Evolutionary conservation across 345 rosid species (phyloP).

Genomic region (Angophora floribunda): DNA sequence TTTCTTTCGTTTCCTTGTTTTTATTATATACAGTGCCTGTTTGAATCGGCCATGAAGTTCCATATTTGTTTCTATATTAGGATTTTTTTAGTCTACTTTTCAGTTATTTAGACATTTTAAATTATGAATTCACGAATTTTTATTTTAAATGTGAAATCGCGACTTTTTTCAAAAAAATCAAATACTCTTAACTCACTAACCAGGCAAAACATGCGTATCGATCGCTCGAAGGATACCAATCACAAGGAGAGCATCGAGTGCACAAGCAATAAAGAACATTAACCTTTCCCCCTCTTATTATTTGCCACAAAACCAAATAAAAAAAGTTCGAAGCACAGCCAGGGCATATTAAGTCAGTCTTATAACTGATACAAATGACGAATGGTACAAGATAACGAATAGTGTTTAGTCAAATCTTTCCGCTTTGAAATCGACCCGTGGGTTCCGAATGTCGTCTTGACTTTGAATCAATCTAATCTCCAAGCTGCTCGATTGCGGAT

Average conservation of each 20-base stretch:
- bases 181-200: background rate
- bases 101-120: background rate
- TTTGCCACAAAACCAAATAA: background rate
- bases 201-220: background rate
- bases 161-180: background rate
- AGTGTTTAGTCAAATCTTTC: slow-evolving; percentile 26
- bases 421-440: slow-evolving; percentile 41
- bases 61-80: background rate
- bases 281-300: background rate
- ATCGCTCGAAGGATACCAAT: background rate
- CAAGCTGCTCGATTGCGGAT: slow-evolving; percentile 69
- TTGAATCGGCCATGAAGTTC: background rate
- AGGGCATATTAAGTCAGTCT: background rate
- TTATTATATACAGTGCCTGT: background rate
- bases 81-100: background rate
- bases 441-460: slow-evolving; percentile 82
- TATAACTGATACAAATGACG: background rate
- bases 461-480: slow-evolving; percentile 92
- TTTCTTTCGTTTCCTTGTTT: background rate
- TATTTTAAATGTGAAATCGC: background rate
- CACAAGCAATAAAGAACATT: background rate
- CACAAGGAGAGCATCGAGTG: background rate
- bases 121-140: too few relatives aligned
- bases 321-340: background rate
- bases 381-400: background rate